These are phyloP conservation scores for Lobosporangium transversale DNA, from an alignment of 192 early-diverging fungal species.

Conservation along the genomic window DNA sequence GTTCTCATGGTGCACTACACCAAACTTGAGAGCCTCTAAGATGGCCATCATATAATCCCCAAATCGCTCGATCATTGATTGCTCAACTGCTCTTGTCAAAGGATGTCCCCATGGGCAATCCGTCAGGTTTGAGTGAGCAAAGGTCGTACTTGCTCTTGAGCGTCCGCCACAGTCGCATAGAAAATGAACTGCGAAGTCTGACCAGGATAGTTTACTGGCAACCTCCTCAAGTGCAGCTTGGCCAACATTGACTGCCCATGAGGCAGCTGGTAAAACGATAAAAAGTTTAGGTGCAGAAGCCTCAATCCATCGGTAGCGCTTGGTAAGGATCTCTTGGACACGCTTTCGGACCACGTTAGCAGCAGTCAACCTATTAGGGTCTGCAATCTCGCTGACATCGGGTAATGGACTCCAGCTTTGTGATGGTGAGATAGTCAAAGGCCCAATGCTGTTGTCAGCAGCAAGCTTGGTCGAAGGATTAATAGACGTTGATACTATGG, in stretches of 20 bases:
- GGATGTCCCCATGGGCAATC: slow-evolving; percentile 12
- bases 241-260: not conserved
- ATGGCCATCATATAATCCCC: slow-evolving; percentile 31
- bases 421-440: not conserved
- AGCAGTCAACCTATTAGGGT: not conserved
- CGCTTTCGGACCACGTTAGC: slow-evolving; percentile 17
- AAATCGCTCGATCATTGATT: not conserved
- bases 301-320: slow-evolving; percentile 17
- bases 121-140: slow-evolving; percentile 17
- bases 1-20: slow-evolving; percentile 3
- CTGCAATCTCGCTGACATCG: not conserved
- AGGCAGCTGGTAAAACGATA: slow-evolving; percentile 5
- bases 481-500: too few relatives aligned
- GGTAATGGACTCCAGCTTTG: not conserved
- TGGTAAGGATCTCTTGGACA: slow-evolving; percentile 6
- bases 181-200: slow-evolving; percentile 21
- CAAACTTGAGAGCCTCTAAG: slow-evolving; percentile 30
- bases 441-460: too few relatives aligned
- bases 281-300: slow-evolving; percentile 7
- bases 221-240: not conserved
- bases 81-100: not conserved
- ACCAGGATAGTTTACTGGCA: not conserved
- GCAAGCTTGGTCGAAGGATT: too few relatives aligned
- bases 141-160: not conserved
- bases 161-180: slow-evolving; percentile 33